Evolutionary conservation across 345 rosid genomes (phyloP).

Genomic region (Hypericum perforatum): DNA sequence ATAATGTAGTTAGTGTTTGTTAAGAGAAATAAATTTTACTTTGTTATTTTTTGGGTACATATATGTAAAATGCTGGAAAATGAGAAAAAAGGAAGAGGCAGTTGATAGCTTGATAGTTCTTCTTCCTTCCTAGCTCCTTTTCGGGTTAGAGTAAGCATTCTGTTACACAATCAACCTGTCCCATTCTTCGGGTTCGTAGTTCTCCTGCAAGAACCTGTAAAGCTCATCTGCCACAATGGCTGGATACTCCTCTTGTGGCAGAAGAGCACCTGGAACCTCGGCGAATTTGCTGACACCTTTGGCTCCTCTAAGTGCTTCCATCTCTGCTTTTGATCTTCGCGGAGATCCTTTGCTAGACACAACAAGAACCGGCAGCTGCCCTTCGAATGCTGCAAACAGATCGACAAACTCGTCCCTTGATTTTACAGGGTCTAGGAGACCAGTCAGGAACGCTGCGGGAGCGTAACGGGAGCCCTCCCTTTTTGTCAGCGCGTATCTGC

Average conservation of each 20-base stretch:
- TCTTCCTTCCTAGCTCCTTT: too few species aligned
- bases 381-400: constrained; percentile 56
- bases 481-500: constrained; percentile 62
- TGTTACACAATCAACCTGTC: too few species aligned
- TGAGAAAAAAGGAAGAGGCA: too few species aligned
- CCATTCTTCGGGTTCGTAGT: constrained; percentile 23
- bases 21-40: too few species aligned
- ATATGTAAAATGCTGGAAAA: too few species aligned
- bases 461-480: constrained; percentile 72
- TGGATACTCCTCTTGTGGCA: constrained; percentile 92
- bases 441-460: constrained; percentile 86
- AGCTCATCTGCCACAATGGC: constrained; percentile 54
- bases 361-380: constrained; percentile 48
- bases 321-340: constrained; percentile 84
- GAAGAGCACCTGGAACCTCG: constrained; percentile 72
- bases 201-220: constrained; percentile 49
- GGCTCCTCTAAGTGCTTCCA: constrained; percentile 66
- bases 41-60: too few species aligned
- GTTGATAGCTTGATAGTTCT: too few species aligned
- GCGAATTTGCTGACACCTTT: constrained; percentile 66
- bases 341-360: constrained; percentile 63
- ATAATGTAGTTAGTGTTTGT: too few species aligned
- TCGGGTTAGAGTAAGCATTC: too few species aligned
- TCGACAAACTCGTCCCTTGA: constrained; percentile 62
- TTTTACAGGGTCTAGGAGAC: constrained; percentile 74